phyloP scores from a whole-genome alignment of 192 early-diverging fungal genomes.

The Coemansia sp. region DNA sequence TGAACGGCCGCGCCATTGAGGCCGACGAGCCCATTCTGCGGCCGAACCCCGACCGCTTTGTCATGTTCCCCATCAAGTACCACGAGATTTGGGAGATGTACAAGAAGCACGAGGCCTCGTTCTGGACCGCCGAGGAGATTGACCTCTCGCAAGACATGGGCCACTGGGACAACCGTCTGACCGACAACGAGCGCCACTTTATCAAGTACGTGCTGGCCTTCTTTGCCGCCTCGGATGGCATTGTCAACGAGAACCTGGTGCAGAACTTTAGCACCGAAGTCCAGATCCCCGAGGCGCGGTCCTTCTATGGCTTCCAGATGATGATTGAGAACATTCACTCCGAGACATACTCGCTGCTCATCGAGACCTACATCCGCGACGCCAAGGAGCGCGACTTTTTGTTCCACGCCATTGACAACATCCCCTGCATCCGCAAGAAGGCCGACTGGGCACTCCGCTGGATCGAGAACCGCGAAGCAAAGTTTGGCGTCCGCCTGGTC shows the following conservation, averaged over 20 bases:
- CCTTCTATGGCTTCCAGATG: constrained; percentile 97
- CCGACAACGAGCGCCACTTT: constrained; percentile 84
- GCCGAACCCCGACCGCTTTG: constrained; percentile 78
- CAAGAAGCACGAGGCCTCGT: constrained; percentile 96
- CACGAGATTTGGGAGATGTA: constrained; percentile 97
- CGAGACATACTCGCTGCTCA: constrained; percentile 93
- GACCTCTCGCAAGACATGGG: constrained; percentile 87
- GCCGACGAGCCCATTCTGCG: constrained; percentile 58
- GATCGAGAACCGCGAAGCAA: constrained; percentile 75
- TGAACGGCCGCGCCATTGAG: constrained; percentile 45
- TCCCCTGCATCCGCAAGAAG: constrained; percentile 94
- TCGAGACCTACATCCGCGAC: constrained; percentile 95
- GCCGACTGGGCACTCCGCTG: constrained; percentile 96
- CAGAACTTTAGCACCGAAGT: constrained; percentile 88
- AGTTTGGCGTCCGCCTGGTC: constrained; percentile 88
- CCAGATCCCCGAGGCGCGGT: constrained; percentile 90
- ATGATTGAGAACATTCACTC: constrained; percentile 98
- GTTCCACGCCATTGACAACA: constrained; percentile 92
- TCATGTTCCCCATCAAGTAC: constrained; percentile 92
- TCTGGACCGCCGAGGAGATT: constrained; percentile 96
- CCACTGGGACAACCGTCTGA: constrained; percentile 86
- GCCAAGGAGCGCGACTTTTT: constrained; percentile 74
- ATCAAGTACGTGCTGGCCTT: constrained; percentile 91
- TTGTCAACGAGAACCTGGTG: constrained; percentile 94
- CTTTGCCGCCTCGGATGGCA: constrained; percentile 94